These are phyloP conservation scores for Peronospora belbahrii DNA, from an alignment of 352 stramenopile genomes.

Conservation along the genomic window DNA sequence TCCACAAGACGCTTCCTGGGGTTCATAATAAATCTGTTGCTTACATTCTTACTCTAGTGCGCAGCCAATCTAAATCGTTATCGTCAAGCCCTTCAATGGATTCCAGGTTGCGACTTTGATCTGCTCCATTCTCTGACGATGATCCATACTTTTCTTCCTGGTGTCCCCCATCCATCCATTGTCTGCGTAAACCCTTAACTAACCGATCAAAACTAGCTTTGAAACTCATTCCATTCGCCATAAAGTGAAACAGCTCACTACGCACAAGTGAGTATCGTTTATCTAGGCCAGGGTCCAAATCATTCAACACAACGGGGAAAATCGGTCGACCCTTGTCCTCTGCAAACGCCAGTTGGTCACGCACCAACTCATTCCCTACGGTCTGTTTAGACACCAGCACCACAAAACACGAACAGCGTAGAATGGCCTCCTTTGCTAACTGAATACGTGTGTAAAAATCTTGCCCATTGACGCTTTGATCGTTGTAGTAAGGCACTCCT, in stretches of 20 bases:
- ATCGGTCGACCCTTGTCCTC: slow-evolving; percentile 80
- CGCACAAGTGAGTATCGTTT: slow-evolving; percentile 79
- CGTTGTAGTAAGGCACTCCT: slow-evolving; percentile 56
- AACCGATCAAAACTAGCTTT: slow-evolving; percentile 49
- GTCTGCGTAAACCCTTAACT: slow-evolving; percentile 34
- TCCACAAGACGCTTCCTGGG: too few species aligned
- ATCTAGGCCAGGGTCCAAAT: slow-evolving; percentile 63
- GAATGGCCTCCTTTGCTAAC: slow-evolving; percentile 63
- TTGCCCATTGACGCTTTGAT: slow-evolving; percentile 51
- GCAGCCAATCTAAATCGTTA: too few species aligned
- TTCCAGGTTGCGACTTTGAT: too few species aligned
- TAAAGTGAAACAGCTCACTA: slow-evolving; percentile 77
- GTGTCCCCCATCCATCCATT: too few species aligned
- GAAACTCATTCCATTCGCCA: slow-evolving; percentile 67
- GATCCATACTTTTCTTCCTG: too few species aligned
- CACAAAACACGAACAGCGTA: slow-evolving; percentile 69
- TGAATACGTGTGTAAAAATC: slow-evolving; percentile 71
- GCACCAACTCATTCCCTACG: slow-evolving; percentile 60
- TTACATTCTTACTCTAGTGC: too few species aligned
- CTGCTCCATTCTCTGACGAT: too few species aligned
- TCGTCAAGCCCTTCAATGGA: too few species aligned
- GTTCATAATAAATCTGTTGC: too few species aligned
- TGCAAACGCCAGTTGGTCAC: slow-evolving; percentile 77
- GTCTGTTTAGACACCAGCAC: slow-evolving; percentile 70
- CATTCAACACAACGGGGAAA: slow-evolving; percentile 71